Conservation (phyloP, 2,329 filamentous ascomycete genomes). For the Calonectria hawksworthii region DNA sequence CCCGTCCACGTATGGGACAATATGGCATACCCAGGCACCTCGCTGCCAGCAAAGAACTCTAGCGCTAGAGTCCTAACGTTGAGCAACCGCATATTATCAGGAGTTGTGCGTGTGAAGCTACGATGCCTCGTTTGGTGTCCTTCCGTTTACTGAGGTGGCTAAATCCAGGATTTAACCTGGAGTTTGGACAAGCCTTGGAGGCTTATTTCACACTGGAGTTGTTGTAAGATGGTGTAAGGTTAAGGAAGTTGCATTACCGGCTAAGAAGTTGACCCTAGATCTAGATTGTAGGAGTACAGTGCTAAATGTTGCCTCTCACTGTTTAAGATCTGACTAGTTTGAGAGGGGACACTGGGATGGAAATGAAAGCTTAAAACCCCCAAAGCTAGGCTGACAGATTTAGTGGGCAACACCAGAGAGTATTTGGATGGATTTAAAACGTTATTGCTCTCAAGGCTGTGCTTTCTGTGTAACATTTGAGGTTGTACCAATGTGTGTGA, state of each 20-base stretch:
- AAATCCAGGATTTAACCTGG: conserved; percentile 60
- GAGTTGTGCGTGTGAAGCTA: neutral
- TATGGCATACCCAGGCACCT: conserved; percentile 42
- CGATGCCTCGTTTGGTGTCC: neutral
- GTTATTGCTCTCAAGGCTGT: neutral
- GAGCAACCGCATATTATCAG: conserved; percentile 41
- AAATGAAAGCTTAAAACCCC: neutral
- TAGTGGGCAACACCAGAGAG: neutral
- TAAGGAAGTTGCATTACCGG: neutral
- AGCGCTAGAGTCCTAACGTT: conserved; percentile 41
- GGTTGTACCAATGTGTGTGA: neutral
- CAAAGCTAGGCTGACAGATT: neutral
- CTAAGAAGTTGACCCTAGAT: conserved; percentile 1
- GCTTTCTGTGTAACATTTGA: neutral
- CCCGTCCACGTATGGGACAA: conserved; percentile 46
- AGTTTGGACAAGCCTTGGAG: conserved; percentile 86
- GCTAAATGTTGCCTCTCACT: neutral
- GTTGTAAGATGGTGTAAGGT: neutral
- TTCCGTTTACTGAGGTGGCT: neutral
- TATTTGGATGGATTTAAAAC: neutral
- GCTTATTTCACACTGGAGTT: conserved; percentile 52
- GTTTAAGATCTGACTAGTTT: neutral
- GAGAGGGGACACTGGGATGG: neutral
- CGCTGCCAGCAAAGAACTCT: conserved; percentile 35
- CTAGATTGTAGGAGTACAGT: neutral